Evolutionary conservation across 2,329 filamentous ascomycete species (phyloP).

Genomic region (Ascochyta fabae): DNA sequence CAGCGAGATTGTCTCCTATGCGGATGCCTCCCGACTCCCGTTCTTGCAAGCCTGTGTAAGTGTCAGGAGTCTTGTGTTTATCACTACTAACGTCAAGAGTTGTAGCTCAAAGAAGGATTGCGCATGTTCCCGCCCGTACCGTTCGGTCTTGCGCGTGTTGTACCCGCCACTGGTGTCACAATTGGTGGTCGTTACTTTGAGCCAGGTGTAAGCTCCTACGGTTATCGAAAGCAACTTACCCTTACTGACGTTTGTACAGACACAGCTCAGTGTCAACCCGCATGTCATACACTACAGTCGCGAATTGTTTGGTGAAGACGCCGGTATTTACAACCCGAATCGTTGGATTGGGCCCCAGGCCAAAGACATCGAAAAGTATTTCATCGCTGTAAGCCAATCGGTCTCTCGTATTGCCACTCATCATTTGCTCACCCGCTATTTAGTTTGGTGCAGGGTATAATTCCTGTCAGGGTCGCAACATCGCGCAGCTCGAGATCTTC

Average conservation of each 20-base stretch:
- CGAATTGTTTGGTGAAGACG: constrained; percentile 1
- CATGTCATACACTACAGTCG: constrained; percentile 12
- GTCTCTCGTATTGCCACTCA: not conserved
- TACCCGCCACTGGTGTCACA: constrained; percentile 40
- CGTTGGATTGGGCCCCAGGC: constrained; percentile 13
- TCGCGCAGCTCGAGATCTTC: constrained; percentile 46
- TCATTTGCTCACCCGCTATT: not conserved
- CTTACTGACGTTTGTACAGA: not conserved
- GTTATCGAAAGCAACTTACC: not conserved
- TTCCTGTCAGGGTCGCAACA: constrained; percentile 45
- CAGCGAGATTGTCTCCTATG: not conserved
- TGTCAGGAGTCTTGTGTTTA: too few relatives aligned
- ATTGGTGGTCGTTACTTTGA: constrained; percentile 20
- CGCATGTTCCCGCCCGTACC: constrained; percentile 43
- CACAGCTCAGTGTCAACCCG: constrained; percentile 11
- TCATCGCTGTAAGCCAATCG: constrained; percentile 26
- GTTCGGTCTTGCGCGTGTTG: constrained; percentile 41
- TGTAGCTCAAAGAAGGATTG: constrained; percentile 45
- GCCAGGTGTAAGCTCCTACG: not conserved
- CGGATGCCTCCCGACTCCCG: not conserved
- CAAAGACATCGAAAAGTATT: constrained; percentile 24
- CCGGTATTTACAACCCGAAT: constrained; percentile 6
- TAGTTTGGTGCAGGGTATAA: constrained; percentile 49
- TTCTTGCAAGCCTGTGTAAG: constrained; percentile 17
- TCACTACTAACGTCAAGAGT: not conserved